Base-by-base conservation (phyloP, 2,329 filamentous ascomycete species). In the Hypoxylon sp. region DNA sequence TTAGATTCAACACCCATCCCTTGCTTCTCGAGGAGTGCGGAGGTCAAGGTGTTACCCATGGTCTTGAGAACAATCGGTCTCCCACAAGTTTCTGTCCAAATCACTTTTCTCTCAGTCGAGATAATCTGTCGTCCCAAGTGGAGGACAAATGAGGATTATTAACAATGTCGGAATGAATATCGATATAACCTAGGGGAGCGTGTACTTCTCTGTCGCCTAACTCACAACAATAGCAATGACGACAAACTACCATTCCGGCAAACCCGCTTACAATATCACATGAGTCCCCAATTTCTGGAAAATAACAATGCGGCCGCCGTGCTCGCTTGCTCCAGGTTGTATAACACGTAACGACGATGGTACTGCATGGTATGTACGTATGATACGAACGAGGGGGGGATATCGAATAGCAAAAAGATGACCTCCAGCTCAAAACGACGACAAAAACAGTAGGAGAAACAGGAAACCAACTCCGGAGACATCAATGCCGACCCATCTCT, bases 371-470 rank as follows among this genome's bases (percentile, higher is more conserved):
- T 65, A 65, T 59, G 66, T 71, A 69, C 63, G 66, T 67, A 70
- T 64, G 61, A 66, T 70, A 71, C 63, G 70, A 71, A 71, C 68
- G 68, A 72, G 66, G 66, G 69, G 71, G 68, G 70, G 71, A 71
- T 71, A 71, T 64, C 55, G 33, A 68, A 67, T 59, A 71, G 53
- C 44, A 68, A 66, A 44, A 67, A 60, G 59, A 70, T 47, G 59
- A 62, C 47, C 59, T 64, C 65, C 68, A 63, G 61, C 65, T 67
- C 67, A 66, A 70, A 67, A 64, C 35, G 57, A 67, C 63, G 47
- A 65, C 51, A 55, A 67, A 44, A 67, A 44, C 53, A 67, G 33
- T 66, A 68, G 55, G 63, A 69, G 65, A 70, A 58, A 67, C 48
- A 62, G 60, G 60, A 63, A 72, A 63, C 65, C 63, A 69, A 71